Conservation (phyloP, 306 rosid species). For the Cercis canadensis region DNA sequence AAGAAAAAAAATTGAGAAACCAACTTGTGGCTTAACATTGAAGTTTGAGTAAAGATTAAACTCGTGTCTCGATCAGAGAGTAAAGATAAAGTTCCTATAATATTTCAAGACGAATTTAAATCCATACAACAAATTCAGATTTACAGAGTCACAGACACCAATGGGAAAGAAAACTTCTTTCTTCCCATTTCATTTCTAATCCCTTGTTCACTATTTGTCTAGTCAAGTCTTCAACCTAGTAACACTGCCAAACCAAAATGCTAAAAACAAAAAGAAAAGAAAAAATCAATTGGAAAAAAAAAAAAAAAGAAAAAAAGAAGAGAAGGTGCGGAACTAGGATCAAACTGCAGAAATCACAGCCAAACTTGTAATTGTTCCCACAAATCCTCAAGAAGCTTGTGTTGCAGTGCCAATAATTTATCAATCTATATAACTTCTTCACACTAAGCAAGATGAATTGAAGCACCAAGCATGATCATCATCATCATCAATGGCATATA, state of each 20-base stretch:
- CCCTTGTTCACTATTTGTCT: slow-evolving; percentile 55
- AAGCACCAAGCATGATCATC: slow-evolving; percentile 43
- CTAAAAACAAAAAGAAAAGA: background rate
- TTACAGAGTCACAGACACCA: slow-evolving; percentile 65
- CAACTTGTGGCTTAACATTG: background rate
- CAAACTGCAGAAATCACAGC: slow-evolving; percentile 45
- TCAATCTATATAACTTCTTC: slow-evolving; percentile 35
- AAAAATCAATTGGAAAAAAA: slow-evolving; percentile 33
- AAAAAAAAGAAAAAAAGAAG: slow-evolving; percentile 6
- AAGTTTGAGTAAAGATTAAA: background rate
- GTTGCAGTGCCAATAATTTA: slow-evolving; percentile 34
- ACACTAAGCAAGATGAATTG: slow-evolving; percentile 24
- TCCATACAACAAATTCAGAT: slow-evolving; percentile 56
- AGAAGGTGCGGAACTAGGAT: slow-evolving; percentile 44
- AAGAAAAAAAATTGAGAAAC: no score
- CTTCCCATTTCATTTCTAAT: slow-evolving; percentile 48
- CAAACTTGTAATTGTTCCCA: slow-evolving; percentile 27
- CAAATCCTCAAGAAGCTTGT: slow-evolving; percentile 1
- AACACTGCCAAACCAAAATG: slow-evolving; percentile 37
- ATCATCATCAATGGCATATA: slow-evolving; percentile 54
- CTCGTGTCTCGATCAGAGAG: slow-evolving; percentile 23
- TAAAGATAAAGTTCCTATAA: slow-evolving; percentile 43
- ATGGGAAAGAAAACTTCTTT: slow-evolving; percentile 42
- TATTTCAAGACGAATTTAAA: slow-evolving; percentile 42
- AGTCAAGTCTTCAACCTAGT: slow-evolving; percentile 52